Base-by-base conservation (phyloP, 306 rosid genomes). In the Delonix regia region DNA sequence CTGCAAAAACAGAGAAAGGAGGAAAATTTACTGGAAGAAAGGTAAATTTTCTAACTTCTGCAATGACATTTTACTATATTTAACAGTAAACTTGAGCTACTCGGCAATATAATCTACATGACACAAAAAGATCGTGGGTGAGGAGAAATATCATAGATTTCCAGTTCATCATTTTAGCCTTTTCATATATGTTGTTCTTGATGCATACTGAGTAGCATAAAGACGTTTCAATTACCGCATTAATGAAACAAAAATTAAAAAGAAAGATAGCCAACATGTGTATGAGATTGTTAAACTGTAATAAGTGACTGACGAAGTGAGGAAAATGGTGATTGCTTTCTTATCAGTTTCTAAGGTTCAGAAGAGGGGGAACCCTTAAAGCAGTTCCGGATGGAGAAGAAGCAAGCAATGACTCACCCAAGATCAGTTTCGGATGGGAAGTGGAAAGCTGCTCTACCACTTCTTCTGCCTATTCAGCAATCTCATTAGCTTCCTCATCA, bases 341-440 rank as follows among this genome's bases (percentile, higher is more conserved):
- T 69, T 61, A 41, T 70, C 89, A 95, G 99, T 86, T 87, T 76
- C 85, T 84, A 33, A 88, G 71, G 42, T 81, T 87, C 30, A 79
- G 89, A 74, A 91, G 92, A 34, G 91, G 82, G 9, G 90, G 83
- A 79, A 78, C 83, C 67, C 78, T 81, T 11, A 87, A 90, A 81
- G 81, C 89, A 76, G 83, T 85, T 56, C 60, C 79, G 47, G 83
- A 85, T 83, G 97, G 83, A 63, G 81, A 83, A 80, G 73, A 83
- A 80, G 69, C 56, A 15, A 75, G 88, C 78, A 82, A 2, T 13
- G 98, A 92, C 19, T 90, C 97, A n/a, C 97, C 95, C 0, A 94
- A 94, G 89, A 88, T 94, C 68, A 95, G 99, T 80, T 90, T 93
- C 79, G 84, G 89, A 80, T 95, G 99, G 97, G 99, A 92, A 51